Evolutionary conservation across 495 filamentous ascomycete genomes (phyloP).

Genomic region (Talaromyces liani): DNA sequence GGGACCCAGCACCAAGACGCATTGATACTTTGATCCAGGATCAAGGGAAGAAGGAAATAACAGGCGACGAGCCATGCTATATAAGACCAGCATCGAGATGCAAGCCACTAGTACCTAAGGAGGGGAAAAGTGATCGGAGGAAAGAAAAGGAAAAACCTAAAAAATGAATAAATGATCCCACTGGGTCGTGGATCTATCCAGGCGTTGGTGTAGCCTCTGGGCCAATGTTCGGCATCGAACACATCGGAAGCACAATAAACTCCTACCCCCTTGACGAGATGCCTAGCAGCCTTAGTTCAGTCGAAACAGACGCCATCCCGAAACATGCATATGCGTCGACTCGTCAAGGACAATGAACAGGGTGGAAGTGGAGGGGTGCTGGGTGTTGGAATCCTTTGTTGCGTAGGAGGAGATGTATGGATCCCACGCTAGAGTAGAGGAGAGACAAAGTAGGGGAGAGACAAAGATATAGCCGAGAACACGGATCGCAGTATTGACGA

Average conservation of each 20-base stretch:
- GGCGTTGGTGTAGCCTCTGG: background rate
- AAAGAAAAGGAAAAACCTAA: background rate
- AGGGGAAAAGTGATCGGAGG: background rate
- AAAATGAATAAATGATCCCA: background rate
- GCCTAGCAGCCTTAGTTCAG: background rate
- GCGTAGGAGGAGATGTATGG: background rate
- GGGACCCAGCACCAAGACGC: background rate
- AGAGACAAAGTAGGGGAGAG: background rate
- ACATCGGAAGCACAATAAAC: background rate
- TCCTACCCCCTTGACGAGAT: background rate
- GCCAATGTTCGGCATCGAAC: background rate
- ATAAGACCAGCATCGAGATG: background rate
- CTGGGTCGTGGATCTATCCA: background rate
- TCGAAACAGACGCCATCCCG: background rate
- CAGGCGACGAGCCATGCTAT: background rate
- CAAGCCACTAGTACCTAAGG: background rate
- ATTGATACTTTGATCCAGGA: background rate
- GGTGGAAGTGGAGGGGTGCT: background rate
- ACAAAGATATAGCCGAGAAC: constrained; percentile 1
- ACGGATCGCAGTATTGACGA: background rate
- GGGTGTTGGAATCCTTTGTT: constrained; percentile 5
- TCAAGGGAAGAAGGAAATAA: background rate
- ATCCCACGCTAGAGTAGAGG: background rate
- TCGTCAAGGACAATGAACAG: constrained; percentile 1
- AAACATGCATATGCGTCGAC: constrained; percentile 3